phyloP scores from a whole-genome alignment of 2,329 filamentous ascomycete genomes.

The Zopfia rhizophila region DNA sequence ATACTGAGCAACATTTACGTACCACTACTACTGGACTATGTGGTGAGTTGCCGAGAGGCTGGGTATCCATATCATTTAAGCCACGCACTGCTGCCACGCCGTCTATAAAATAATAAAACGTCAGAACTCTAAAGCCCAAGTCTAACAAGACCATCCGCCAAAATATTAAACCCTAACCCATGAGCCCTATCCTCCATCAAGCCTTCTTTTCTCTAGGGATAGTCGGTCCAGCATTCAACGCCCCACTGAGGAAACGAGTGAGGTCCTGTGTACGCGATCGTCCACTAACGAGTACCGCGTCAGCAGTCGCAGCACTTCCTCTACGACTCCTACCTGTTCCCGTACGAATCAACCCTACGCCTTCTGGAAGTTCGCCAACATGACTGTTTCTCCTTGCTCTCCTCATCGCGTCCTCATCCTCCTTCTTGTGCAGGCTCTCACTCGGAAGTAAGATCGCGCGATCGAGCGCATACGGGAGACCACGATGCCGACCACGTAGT shows the following conservation, averaged over 20 bases:
- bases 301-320: slow-evolving; percentile 15
- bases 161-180: no score
- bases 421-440: slow-evolving; percentile 70
- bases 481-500: slow-evolving; percentile 72
- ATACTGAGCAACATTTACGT: no score
- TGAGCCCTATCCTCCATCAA: no score
- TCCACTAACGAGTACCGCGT: slow-evolving; percentile 10
- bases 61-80: no score
- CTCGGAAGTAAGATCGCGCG: slow-evolving; percentile 75
- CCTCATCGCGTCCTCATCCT: slow-evolving; percentile 63
- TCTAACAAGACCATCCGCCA: no score
- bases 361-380: slow-evolving; percentile 24
- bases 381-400: slow-evolving; percentile 45
- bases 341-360: slow-evolving; percentile 27
- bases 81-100: no score
- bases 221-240: slow-evolving; percentile 42
- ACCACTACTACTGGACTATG: no score
- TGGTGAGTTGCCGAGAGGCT: no score
- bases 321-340: slow-evolving; percentile 29
- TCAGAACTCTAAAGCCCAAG: no score
- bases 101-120: no score
- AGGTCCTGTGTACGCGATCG: slow-evolving; percentile 19
- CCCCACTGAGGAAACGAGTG: slow-evolving; percentile 35
- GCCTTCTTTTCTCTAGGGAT: slow-evolving; percentile 34
- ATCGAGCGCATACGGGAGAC: slow-evolving; percentile 73